Evolutionary conservation across 2,329 filamentous ascomycete species (phyloP), one percentile per base, ranked within the genome.

Genomic region (Paecilomyces dactylethromorphus): DNA sequence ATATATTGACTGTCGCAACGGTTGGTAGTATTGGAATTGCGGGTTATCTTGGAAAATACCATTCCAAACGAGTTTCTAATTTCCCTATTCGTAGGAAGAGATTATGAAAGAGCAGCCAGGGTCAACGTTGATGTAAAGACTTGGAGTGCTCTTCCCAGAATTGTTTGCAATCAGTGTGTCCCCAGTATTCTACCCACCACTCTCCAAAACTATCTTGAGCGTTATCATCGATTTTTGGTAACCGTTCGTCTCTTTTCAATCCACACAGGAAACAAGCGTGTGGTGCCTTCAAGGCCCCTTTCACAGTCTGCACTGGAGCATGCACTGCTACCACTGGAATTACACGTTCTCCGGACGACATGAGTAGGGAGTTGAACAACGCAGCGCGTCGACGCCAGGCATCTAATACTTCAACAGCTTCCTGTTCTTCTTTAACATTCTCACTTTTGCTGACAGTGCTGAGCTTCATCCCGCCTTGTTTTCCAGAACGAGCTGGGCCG

Each of bases 101-200:
- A n/a, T 7, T 8, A 21, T 15, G 22, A 15, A n/a, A 26, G 13
- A 11, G 29, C 3, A 52, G 13, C n/a, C 4, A 3, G 52, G 3
- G n/a, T 63, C 71, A 94, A 67, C 88, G 83, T 66, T 89, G 87
- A 63, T 85, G 84, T 64, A 96, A 77, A 59, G 81, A 80, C 56
- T 80, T 80, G 72, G 90, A 89, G 72, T 95, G 88, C 66, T 88
- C 81, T 60, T 88, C 78, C 93, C 93, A 97, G 69, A 96, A 96
- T 62, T 89, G 88, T 71, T 85, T 85, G 75, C 93, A 97, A 21
- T 85, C 84, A 62, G 84, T 79, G 74, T 92, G 89, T 0, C 88
- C 91, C 88, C 91, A 92, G 72, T 93, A 88, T 53, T 97, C 92
- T 50, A 89, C 81, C 93, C 93, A 97, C 91, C 92, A 97, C 77